phyloP scores from a whole-genome alignment of 2,329 filamentous ascomycete species.

The Penicillium nordicum region DNA sequence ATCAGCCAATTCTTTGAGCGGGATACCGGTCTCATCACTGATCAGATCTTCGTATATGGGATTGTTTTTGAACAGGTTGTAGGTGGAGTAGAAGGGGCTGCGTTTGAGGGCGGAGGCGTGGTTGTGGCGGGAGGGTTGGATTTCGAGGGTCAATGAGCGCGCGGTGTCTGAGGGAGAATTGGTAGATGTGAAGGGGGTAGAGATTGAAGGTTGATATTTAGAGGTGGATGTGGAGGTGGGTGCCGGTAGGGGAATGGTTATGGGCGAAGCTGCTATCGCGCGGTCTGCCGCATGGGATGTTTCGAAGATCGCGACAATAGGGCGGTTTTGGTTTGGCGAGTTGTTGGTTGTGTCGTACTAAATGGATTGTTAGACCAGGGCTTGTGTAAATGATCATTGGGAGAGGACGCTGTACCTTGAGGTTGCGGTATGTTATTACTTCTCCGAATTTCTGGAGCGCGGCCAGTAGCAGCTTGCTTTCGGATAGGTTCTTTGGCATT shows the following conservation, averaged over 20 bases:
- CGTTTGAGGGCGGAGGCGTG: slow-evolving; percentile 27
- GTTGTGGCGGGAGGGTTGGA: slow-evolving; percentile 29
- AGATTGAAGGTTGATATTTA: background rate
- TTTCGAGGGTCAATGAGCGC: slow-evolving; percentile 24
- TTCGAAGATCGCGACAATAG: slow-evolving; percentile 38
- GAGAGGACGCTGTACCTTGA: slow-evolving; percentile 27
- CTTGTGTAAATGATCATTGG: background rate
- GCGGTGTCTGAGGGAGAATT: background rate
- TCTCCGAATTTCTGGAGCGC: slow-evolving; percentile 43
- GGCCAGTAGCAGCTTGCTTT: slow-evolving; percentile 35
- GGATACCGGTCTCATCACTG: slow-evolving; percentile 19
- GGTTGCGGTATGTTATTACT: slow-evolving; percentile 38
- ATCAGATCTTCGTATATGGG: slow-evolving; percentile 31
- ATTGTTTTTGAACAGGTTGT: slow-evolving; percentile 21
- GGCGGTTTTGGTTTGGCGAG: slow-evolving; percentile 16
- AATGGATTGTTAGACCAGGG: background rate
- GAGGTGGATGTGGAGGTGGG: background rate
- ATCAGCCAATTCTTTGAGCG: slow-evolving; percentile 32
- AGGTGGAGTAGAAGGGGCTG: slow-evolving; percentile 34
- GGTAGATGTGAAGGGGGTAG: background rate
- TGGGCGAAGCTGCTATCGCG: slow-evolving; percentile 34
- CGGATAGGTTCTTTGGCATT: slow-evolving; percentile 27
- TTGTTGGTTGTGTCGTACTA: slow-evolving; percentile 34
- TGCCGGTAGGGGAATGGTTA: slow-evolving; percentile 22
- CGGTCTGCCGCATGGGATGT: slow-evolving; percentile 32